Conservation (phyloP, 768 basidiomycete species). For the Dictyophora rubrovolvata region DNA sequence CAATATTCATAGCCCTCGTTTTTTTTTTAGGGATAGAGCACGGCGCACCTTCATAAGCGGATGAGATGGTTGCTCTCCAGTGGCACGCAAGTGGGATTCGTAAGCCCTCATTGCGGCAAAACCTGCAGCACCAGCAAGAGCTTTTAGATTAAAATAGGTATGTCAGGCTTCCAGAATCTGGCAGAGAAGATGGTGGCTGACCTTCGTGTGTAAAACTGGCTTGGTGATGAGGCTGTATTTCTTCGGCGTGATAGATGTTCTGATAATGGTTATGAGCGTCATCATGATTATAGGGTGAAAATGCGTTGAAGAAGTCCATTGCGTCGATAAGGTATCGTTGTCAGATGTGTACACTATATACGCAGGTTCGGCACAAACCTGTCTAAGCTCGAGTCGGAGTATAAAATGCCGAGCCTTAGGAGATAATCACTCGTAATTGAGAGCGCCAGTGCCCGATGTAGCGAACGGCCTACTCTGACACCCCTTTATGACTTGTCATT, state of each 20-base stretch:
- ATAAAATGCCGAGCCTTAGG: no score
- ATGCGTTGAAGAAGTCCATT: neutral
- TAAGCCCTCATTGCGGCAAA: slow-evolving; percentile 31
- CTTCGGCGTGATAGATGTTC: slow-evolving; percentile 7
- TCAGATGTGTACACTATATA: no score
- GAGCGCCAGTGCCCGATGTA: no score
- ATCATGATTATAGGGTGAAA: slow-evolving; percentile 15
- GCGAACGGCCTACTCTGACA: no score
- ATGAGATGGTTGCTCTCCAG: slow-evolving; percentile 22
- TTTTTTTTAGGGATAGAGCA: neutral
- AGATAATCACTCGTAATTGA: no score
- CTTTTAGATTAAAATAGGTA: neutral
- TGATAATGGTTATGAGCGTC: slow-evolving; percentile 7
- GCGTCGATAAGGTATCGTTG: no score
- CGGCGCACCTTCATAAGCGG: slow-evolving; percentile 18
- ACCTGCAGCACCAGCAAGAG: slow-evolving; percentile 23
- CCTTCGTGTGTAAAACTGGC: slow-evolving; percentile 17
- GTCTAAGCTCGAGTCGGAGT: no score
- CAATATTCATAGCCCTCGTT: neutral
- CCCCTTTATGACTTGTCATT: no score
- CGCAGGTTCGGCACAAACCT: no score
- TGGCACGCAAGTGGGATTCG: slow-evolving; percentile 23
- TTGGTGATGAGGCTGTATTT: slow-evolving; percentile 13
- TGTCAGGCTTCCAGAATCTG: neutral
- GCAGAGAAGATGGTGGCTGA: neutral